phyloP scores from a whole-genome alignment of 192 early-diverging fungal genomes.

The Coemansia sp. region DNA sequence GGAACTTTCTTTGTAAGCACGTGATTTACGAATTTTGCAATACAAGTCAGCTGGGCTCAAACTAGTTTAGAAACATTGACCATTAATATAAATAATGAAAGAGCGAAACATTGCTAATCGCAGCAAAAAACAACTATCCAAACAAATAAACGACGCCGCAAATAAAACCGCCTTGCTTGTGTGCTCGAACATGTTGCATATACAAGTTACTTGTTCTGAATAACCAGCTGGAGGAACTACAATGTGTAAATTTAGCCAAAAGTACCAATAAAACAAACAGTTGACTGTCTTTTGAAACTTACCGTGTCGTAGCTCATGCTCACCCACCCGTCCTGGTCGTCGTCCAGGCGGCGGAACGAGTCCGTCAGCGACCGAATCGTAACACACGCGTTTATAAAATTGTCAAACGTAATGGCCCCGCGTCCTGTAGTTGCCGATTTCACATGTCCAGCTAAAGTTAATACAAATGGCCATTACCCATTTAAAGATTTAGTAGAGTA shows the following conservation, averaged over 20 bases:
- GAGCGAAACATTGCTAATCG: too few relatives aligned
- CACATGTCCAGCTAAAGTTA: conserved; percentile 45
- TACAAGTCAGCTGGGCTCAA: too few relatives aligned
- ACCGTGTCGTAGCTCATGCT: conserved; percentile 69
- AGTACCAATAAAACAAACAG: too few relatives aligned
- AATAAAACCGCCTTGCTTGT: not conserved
- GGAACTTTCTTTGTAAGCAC: too few relatives aligned
- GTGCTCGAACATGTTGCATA: conserved; percentile 1
- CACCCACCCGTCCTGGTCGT: conserved; percentile 72
- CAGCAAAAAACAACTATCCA: too few relatives aligned
- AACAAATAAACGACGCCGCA: too few relatives aligned
- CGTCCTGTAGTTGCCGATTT: conserved; percentile 57
- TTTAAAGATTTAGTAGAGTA: too few relatives aligned
- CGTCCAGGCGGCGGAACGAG: conserved; percentile 68
- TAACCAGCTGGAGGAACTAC: conserved; percentile 54
- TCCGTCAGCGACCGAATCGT: conserved; percentile 76
- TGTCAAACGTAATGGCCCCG: conserved; percentile 78
- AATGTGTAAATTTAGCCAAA: not conserved
- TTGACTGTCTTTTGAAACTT: conserved; percentile 11
- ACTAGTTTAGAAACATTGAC: too few relatives aligned
- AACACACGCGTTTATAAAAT: conserved; percentile 77
- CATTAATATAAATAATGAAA: too few relatives aligned
- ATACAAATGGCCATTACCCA: too few relatives aligned
- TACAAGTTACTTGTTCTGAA: conserved; percentile 42
- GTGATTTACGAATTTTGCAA: too few relatives aligned